Conservation (phyloP, 139 green algal species). For the Closterium sp. region DNA sequence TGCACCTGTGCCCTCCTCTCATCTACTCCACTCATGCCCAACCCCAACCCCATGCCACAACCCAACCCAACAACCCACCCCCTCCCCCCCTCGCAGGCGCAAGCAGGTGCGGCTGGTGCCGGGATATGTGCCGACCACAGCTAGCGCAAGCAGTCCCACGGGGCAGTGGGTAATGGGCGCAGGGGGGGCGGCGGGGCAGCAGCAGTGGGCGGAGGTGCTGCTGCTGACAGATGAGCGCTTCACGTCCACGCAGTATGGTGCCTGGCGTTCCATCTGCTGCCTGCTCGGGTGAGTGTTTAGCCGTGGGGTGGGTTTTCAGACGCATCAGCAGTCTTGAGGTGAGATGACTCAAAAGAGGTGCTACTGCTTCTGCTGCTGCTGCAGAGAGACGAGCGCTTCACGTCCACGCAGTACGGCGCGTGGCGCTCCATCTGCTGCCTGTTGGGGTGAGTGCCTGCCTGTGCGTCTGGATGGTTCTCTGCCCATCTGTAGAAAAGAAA, state of each 20-base stretch:
- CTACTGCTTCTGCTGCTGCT: too few species aligned
- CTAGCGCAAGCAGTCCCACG: background rate
- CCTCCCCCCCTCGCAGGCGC: background rate
- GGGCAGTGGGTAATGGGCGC: background rate
- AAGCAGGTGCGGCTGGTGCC: background rate
- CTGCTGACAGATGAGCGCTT: background rate
- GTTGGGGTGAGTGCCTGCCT: too few species aligned
- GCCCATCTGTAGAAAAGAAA: too few species aligned
- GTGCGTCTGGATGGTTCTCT: too few species aligned
- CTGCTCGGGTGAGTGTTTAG: background rate
- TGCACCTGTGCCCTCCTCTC: too few species aligned
- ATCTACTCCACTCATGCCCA: too few species aligned
- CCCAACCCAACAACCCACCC: too few species aligned
- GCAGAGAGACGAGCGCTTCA: background rate
- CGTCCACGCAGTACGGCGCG: background rate
- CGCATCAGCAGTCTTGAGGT: too few species aligned
- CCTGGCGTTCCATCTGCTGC: background rate
- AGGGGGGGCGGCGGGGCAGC: background rate
- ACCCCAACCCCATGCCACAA: too few species aligned
- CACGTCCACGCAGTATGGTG: background rate
- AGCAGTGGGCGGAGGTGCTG: background rate
- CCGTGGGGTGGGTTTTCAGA: too few species aligned
- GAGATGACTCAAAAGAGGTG: too few species aligned
- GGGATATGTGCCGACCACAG: background rate
- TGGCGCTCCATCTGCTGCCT: too few species aligned